A percentile compares a stretch with the other conserved stretches of the same genome.
phyloP scores from a whole-genome alignment of 1,139 yeast species.

The Debaryomyces udenii region DNA sequence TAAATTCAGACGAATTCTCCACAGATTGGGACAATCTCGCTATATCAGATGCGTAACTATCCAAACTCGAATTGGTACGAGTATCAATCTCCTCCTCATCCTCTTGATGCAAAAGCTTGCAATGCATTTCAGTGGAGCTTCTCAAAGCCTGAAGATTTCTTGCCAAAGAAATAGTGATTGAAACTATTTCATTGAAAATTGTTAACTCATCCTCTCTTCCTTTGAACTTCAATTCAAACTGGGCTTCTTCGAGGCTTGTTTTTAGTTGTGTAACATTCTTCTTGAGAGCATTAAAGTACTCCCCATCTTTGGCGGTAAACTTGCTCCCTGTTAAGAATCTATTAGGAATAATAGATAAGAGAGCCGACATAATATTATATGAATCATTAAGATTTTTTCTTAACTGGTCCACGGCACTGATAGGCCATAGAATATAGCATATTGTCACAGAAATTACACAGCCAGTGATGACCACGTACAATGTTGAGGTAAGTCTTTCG shows the following conservation, averaged over 20 bases:
- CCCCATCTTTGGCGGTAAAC: conserved; percentile 40
- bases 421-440: conserved; percentile 69
- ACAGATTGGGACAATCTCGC: conserved; percentile 28
- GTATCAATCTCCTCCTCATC: conserved; percentile 18
- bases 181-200: conserved; percentile 49
- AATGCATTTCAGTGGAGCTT: conserved; percentile 69
- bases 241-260: conserved; percentile 59
- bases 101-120: conserved; percentile 49
- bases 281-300: conserved; percentile 41
- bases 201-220: conserved; percentile 62
- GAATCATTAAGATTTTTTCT: conserved; percentile 54
- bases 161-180: conserved; percentile 54
- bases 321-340: conserved; percentile 58
- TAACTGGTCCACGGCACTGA: conserved; percentile 54
- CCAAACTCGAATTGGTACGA: conserved; percentile 20
- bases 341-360: conserved; percentile 52
- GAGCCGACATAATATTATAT: conserved; percentile 55
- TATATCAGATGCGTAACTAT: conserved; percentile 21
- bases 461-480: conserved; percentile 64
- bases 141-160: conserved; percentile 69
- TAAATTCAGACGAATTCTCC: conserved; percentile 28
- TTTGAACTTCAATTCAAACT: conserved; percentile 55
- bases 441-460: conserved; percentile 58
- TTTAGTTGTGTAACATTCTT: conserved; percentile 43
- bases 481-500: conserved; percentile 55